Base-by-base conservation (phyloP, 345 rosid genomes). In the Camelina laxa region DNA sequence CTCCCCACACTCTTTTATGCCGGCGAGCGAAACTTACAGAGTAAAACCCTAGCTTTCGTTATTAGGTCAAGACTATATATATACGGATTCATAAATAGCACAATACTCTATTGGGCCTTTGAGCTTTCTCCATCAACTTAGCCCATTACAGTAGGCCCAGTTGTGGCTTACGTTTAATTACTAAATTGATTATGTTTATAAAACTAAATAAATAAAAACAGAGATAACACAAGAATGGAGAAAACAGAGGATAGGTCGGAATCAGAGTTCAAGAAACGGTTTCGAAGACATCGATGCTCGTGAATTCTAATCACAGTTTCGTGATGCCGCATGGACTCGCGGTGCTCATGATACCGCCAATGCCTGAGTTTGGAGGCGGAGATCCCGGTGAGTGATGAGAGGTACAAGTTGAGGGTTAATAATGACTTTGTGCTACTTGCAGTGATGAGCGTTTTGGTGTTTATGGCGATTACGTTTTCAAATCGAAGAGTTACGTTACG, bases 361-460 rank as follows among this genome's bases (percentile, higher is more conserved):
- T 70, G 8, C 17, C 62, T 4, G 79, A 50, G 21, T 49, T 50
- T 15, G 79, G 84, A 78, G 0, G 76, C 81, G 2, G 82, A 73
- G 58, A 54, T 82, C 4, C 85, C 82, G 5, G 87, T 74, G 62
- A 91, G 71, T 33, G 91, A 85, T 35, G 96, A 84, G 31, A 84
- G 80, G 74, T 90, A 77, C 65, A 87, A 81, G 75, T 76, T 88
- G 13, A 86, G 80, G 19, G 74, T 87, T n/a, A n/a, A n/a, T 6
- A 83, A 83, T 6, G 91, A 90, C 72, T 81, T 88, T 9, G n/a
- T n/a, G n/a, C 27, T 24, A 3, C 27, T 1, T 24, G 27, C 27
- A 3, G 50, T 85, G 35, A 84, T 90, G 91, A 86, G 91, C 2
- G 91, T 86, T 24, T 75, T 90, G 89, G 96, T 90, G 61, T 88